phyloP scores from a whole-genome alignment of 257 asterid species.

The Anisodus acutangulus region DNA sequence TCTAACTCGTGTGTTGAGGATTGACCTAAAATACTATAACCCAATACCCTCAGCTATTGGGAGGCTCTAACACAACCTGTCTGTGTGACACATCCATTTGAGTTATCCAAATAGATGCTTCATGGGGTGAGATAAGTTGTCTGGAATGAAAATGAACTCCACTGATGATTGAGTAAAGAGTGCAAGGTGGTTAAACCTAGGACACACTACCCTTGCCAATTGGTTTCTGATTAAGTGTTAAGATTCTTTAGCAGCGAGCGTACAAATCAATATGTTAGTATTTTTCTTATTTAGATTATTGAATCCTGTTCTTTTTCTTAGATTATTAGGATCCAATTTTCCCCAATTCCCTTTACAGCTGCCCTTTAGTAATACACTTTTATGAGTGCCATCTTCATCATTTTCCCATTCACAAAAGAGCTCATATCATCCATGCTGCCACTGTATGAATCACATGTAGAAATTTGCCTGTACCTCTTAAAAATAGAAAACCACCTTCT shows the following conservation, averaged over 20 bases:
- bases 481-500: background rate
- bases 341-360: slow-evolving; percentile 20
- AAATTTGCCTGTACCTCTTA: background rate
- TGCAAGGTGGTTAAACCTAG: background rate
- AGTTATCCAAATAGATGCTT: slow-evolving; percentile 15
- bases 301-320: slow-evolving; percentile 1
- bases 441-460: background rate
- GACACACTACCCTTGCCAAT: slow-evolving; percentile 16
- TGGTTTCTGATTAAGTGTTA: slow-evolving; percentile 9
- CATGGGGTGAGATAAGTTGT: background rate
- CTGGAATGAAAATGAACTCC: slow-evolving; percentile 6
- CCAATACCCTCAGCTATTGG: background rate
- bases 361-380: background rate
- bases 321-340: slow-evolving; percentile 18
- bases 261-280: background rate
- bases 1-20: background rate
- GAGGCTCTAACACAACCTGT: background rate
- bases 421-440: background rate
- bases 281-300: background rate
- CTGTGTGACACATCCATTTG: slow-evolving; percentile 19
- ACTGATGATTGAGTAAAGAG: background rate
- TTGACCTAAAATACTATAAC: background rate
- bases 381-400: background rate
- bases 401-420: background rate
- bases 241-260: background rate